These are phyloP conservation scores for Podaxis carcinomalis DNA, from an alignment of 768 basidiomycete species.

Conservation along the genomic window DNA sequence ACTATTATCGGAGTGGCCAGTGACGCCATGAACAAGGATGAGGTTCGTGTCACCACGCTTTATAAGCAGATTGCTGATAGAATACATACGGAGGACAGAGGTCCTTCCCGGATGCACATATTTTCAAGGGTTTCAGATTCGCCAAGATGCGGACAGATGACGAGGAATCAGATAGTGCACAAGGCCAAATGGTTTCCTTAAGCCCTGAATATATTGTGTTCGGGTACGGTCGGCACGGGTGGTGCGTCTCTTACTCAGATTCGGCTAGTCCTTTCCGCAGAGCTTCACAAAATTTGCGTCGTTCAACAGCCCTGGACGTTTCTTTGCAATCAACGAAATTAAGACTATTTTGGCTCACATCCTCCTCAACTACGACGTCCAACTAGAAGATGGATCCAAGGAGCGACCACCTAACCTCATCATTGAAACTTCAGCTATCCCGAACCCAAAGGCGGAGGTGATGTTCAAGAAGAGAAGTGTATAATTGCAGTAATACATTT, in stretches of 20 bases:
- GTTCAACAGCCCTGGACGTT: slow-evolving; percentile 28
- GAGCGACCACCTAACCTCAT: neutral
- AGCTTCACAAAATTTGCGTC: neutral
- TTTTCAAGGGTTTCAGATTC: slow-evolving; percentile 36
- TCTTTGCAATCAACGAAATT: slow-evolving; percentile 37
- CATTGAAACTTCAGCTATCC: neutral
- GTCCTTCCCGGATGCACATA: slow-evolving; percentile 34
- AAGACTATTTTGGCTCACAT: slow-evolving; percentile 41
- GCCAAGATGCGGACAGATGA: slow-evolving; percentile 15
- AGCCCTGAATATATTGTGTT: slow-evolving; percentile 30
- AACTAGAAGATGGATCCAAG: slow-evolving; percentile 16
- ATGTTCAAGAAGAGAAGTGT: slow-evolving; percentile 10
- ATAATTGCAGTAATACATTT: no score
- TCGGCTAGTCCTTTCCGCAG: neutral
- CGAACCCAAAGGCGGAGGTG: slow-evolving; percentile 5
- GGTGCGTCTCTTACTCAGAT: slow-evolving; percentile 11
- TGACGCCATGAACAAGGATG: slow-evolving; percentile 26
- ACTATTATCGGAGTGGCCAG: slow-evolving; percentile 24
- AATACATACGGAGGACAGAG: slow-evolving; percentile 23
- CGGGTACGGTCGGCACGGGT: slow-evolving; percentile 34
- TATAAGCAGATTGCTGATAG: neutral
- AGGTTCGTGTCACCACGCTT: slow-evolving; percentile 8
- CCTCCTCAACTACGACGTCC: slow-evolving; percentile 33
- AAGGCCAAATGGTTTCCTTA: slow-evolving; percentile 30
- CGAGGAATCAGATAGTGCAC: slow-evolving; percentile 13